Percentiles rank a stretch among this genome's conserved stretches.
phyloP scores from a whole-genome alignment of 1,284 basidiomycete genomes.

The Vanrija pseudolonga region DNA sequence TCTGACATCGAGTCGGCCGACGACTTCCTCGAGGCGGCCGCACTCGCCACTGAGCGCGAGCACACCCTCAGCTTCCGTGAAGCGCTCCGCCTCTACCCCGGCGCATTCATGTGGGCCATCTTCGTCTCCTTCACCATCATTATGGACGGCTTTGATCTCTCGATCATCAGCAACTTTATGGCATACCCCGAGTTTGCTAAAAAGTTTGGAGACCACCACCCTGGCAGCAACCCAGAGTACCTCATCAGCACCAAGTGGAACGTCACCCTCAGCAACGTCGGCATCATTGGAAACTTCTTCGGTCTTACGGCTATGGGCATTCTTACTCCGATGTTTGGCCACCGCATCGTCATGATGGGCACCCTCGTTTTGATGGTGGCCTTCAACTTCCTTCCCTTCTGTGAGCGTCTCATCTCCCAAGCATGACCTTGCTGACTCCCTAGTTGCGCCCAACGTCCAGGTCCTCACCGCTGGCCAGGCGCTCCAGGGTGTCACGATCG shows the following conservation, averaged over 20 bases:
- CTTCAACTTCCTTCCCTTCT: slow-evolving; percentile 25
- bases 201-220: slow-evolving; percentile 33
- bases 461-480: slow-evolving; percentile 2
- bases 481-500: not conserved
- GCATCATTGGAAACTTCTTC: not conserved
- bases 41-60: slow-evolving; percentile 2
- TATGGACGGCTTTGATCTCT: slow-evolving; percentile 50
- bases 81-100: slow-evolving; percentile 3
- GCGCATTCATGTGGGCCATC: not conserved
- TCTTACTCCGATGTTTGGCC: not conserved
- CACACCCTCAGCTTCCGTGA: slow-evolving; percentile 2
- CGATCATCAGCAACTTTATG: slow-evolving; percentile 42
- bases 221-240: not conserved
- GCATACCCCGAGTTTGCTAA: slow-evolving; percentile 39
- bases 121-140: slow-evolving; percentile 3
- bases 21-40: slow-evolving; percentile 1
- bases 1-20: not conserved
- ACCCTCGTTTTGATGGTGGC: not conserved
- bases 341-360: not conserved
- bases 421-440: slow-evolving; percentile 18
- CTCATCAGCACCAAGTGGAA: not conserved
- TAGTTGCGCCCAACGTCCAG: slow-evolving; percentile 19
- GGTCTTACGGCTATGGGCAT: not conserved
- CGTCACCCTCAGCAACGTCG: not conserved
- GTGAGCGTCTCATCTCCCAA: too few relatives aligned